Evolutionary conservation across 148 eudicot species (phyloP).

Genomic region (Pharnaceum exiguum): DNA sequence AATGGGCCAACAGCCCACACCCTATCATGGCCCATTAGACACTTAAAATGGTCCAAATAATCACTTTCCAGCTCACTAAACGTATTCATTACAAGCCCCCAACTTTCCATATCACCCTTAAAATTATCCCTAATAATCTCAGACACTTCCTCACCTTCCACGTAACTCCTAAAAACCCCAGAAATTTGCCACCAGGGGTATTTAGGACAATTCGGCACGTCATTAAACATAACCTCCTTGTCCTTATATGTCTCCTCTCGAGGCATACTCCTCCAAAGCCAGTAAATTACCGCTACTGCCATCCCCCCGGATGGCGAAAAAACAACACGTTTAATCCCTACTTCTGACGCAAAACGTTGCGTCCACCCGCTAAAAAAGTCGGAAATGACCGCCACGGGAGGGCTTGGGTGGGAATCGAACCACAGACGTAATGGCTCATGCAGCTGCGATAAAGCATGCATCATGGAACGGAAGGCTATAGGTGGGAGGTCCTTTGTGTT

Average conservation of each 20-base stretch:
- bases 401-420: constrained; percentile 26
- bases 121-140: constrained; percentile 26
- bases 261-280: constrained; percentile 28
- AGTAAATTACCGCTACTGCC: constrained; percentile 27
- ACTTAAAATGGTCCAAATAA: constrained; percentile 30
- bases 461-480: constrained; percentile 6
- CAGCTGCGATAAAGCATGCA: constrained; percentile 11
- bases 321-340: constrained; percentile 26
- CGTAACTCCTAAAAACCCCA: constrained; percentile 17
- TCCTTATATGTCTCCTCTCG: not conserved
- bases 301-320: constrained; percentile 36
- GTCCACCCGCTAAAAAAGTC: constrained; percentile 41
- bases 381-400: constrained; percentile 31
- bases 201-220: constrained; percentile 21
- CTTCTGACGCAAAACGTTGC: constrained; percentile 15
- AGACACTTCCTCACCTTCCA: constrained; percentile 21
- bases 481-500: constrained; percentile 28
- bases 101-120: constrained; percentile 25
- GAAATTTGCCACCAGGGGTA: constrained; percentile 36
- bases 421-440: constrained; percentile 18
- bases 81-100: constrained; percentile 34
- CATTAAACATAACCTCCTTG: constrained; percentile 10
- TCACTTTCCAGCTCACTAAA: constrained; percentile 27
- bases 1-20: constrained; percentile 44
- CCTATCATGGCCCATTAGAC: constrained; percentile 17